These are phyloP conservation scores for Pseudozyma thailandica DNA, from an alignment of 1,284 basidiomycete species.

Conservation along the genomic window DNA sequence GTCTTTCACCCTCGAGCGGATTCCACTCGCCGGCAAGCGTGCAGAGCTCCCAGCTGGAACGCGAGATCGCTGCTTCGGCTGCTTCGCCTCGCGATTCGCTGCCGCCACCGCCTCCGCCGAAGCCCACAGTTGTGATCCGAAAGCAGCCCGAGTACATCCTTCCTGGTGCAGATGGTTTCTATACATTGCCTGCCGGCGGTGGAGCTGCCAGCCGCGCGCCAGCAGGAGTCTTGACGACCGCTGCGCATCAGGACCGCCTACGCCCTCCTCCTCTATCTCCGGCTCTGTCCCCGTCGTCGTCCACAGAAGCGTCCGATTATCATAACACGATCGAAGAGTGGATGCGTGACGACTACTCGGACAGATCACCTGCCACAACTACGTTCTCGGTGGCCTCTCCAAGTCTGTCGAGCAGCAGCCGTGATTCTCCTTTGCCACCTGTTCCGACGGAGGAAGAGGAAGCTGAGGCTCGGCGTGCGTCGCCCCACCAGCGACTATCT, in stretches of 20 bases:
- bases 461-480: neutral
- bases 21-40: slow-evolving; percentile 7
- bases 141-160: slow-evolving; percentile 51
- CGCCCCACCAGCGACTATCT: slow-evolving; percentile 3
- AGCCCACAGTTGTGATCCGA: slow-evolving; percentile 16
- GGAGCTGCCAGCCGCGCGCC: slow-evolving; percentile 1
- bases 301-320: slow-evolving; percentile 19
- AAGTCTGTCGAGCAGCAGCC: slow-evolving; percentile 18
- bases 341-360: slow-evolving; percentile 27
- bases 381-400: slow-evolving; percentile 17
- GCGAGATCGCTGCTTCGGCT: slow-evolving; percentile 1
- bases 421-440: slow-evolving; percentile 33
- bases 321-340: slow-evolving; percentile 33
- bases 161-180: slow-evolving; percentile 54
- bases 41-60: neutral
- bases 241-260: slow-evolving; percentile 10
- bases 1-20: slow-evolving; percentile 3
- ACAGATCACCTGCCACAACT: slow-evolving; percentile 22
- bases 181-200: slow-evolving; percentile 24
- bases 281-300: slow-evolving; percentile 19
- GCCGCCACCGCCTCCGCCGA: slow-evolving; percentile 44
- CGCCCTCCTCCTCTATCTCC: slow-evolving; percentile 25
- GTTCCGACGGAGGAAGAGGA: slow-evolving; percentile 24
- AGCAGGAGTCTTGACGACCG: neutral
- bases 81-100: slow-evolving; percentile 32